Conservation (phyloP, 371 early-diverging fungal genomes). For the Mortierella sp. region DNA sequence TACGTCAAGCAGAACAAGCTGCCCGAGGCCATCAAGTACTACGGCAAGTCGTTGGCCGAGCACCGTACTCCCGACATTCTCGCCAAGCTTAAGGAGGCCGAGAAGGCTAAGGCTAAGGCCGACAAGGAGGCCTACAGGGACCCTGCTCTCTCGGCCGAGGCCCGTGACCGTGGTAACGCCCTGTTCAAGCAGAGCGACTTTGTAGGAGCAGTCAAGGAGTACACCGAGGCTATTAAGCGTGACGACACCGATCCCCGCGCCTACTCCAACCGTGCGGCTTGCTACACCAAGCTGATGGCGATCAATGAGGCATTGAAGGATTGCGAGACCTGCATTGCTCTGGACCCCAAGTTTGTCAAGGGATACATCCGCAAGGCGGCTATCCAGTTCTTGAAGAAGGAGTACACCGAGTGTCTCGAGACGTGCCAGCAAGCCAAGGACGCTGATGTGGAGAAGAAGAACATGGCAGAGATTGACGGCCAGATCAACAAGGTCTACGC, state of each 20-base stretch:
- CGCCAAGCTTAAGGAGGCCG: slow-evolving; percentile 88
- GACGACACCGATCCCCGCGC: slow-evolving; percentile 91
- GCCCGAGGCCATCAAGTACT: slow-evolving; percentile 91
- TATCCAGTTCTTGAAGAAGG: slow-evolving; percentile 90
- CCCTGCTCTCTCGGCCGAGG: slow-evolving; percentile 89
- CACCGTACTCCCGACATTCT: slow-evolving; percentile 96
- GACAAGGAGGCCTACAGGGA: slow-evolving; percentile 91
- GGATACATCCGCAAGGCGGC: slow-evolving; percentile 98
- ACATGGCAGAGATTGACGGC: slow-evolving; percentile 84
- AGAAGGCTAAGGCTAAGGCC: slow-evolving; percentile 83
- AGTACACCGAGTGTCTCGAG: slow-evolving; percentile 87
- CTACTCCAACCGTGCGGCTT: slow-evolving; percentile 97
- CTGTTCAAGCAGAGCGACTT: slow-evolving; percentile 92
- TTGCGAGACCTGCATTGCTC: slow-evolving; percentile 87
- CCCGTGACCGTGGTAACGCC: slow-evolving; percentile 94
- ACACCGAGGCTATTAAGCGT: slow-evolving; percentile 98
- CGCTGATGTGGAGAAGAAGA: slow-evolving; percentile 88
- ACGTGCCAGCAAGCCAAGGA: slow-evolving; percentile 84
- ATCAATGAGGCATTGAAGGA: slow-evolving; percentile 96
- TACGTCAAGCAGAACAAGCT: slow-evolving; percentile 85
- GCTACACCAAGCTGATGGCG: slow-evolving; percentile 96
- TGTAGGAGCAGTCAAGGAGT: slow-evolving; percentile 93
- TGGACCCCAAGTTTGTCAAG: slow-evolving; percentile 94
- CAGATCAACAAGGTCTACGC: slow-evolving; percentile 83
- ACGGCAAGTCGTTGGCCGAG: slow-evolving; percentile 94